Percentiles rank a stretch among this genome's conserved stretches.
Evolutionary conservation across 2,329 filamentous ascomycete species (phyloP).

Genomic region (Fusarium sp.): DNA sequence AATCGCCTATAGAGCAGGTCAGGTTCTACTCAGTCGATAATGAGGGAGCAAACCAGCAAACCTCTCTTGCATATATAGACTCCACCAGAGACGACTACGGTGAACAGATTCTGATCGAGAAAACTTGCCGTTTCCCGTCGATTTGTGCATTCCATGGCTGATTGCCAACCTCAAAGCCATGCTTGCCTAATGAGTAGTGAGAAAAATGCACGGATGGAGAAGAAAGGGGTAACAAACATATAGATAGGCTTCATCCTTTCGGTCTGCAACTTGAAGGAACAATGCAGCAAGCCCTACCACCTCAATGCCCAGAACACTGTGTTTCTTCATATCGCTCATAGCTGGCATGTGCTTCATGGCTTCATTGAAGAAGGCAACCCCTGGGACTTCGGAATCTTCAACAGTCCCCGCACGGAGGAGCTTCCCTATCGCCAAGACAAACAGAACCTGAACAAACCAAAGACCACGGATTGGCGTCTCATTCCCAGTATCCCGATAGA

Average conservation of each 20-base stretch:
- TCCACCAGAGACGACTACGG: conserved; percentile 29
- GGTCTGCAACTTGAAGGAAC: conserved; percentile 29
- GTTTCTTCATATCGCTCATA: conserved; percentile 17
- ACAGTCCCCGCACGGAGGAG: conserved; percentile 21
- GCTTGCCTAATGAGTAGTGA: conserved; percentile 9
- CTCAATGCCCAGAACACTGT: conserved; percentile 23
- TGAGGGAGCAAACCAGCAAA: background rate
- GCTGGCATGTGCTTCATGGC: conserved; percentile 25
- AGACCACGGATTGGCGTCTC: conserved; percentile 3
- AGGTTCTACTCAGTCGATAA: too few relatives aligned
- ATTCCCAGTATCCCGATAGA: conserved; percentile 9
- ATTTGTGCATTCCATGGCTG: conserved; percentile 13
- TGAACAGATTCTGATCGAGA: conserved; percentile 29
- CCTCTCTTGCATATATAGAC: conserved; percentile 33
- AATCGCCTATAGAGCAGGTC: too few relatives aligned
- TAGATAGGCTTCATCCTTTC: conserved; percentile 32
- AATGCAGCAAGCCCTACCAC: conserved; percentile 25
- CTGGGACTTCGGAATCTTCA: conserved; percentile 19
- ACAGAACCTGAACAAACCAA: conserved; percentile 29
- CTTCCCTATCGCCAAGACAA: conserved; percentile 23
- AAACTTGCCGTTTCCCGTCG: background rate
- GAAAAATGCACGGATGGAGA: background rate
- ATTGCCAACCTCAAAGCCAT: conserved; percentile 23
- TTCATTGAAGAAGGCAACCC: conserved; percentile 29
- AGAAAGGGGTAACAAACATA: conserved; percentile 14